Conservation (phyloP, 352 stramenopile genomes). For the Phytophthora cryptogea region DNA sequence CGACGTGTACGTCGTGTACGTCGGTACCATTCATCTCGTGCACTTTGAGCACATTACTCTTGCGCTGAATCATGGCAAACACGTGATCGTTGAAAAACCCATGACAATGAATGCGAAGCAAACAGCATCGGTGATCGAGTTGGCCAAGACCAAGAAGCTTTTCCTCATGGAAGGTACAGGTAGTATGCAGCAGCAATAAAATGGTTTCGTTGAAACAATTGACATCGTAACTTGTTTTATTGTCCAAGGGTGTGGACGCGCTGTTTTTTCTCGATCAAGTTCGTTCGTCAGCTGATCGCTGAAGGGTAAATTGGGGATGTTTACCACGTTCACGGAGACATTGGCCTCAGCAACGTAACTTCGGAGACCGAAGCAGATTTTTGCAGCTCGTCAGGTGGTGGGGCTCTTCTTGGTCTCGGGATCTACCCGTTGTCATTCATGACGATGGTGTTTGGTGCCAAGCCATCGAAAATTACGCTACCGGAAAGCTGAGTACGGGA, state of each 20-base stretch:
- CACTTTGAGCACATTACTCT: conserved; percentile 77
- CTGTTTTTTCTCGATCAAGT: conserved; percentile 78
- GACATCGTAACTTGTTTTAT: conserved; percentile 39
- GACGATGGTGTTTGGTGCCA: conserved; percentile 61
- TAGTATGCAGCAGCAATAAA: conserved; percentile 18
- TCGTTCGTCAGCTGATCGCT: conserved; percentile 56
- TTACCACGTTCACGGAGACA: conserved; percentile 64
- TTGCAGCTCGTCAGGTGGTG: conserved; percentile 59
- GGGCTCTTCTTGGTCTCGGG: conserved; percentile 73
- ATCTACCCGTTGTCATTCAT: conserved; percentile 83
- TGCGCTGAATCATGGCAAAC: conserved; percentile 82
- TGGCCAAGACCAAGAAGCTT: conserved; percentile 63
- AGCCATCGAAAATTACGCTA: conserved; percentile 50
- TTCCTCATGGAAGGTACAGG: conserved; percentile 85
- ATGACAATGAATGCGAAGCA: conserved; percentile 87
- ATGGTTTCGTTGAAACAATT: neutral
- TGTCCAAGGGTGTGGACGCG: conserved; percentile 81
- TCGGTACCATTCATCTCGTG: conserved; percentile 85
- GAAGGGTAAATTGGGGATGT: conserved; percentile 62
- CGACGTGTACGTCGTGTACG: conserved; percentile 88
- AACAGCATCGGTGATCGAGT: conserved; percentile 57
- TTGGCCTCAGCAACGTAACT: conserved; percentile 18
- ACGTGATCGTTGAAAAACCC: conserved; percentile 93
- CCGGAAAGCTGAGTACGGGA: conserved; percentile 42
- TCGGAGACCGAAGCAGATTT: conserved; percentile 56